Evolutionary conservation across 345 rosid species (phyloP), one percentile per base, ranked within the genome.

Genomic region (Linum trigynum): DNA sequence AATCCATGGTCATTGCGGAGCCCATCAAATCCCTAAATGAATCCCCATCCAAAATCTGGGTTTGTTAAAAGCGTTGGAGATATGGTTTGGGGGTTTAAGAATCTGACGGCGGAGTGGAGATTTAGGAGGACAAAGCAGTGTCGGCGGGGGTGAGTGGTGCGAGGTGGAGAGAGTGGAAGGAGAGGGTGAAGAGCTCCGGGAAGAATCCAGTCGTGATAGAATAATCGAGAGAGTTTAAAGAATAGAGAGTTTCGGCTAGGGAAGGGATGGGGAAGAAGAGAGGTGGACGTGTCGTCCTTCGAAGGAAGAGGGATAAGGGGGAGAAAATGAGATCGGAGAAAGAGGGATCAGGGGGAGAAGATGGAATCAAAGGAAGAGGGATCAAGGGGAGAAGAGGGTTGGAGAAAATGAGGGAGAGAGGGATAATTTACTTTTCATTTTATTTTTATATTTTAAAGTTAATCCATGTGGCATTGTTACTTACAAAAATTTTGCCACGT

Each of bases 371-470:
- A n/a, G 56, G n/a, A n/a, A n/a, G n/a, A n/a, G n/a, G n/a, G n/a
- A 51, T 8, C 12, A n/a, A 51, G 56, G 56, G n/a, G 56, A n/a
- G n/a, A n/a, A n/a, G n/a, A n/a, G 56, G n/a, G n/a, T 9, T 8
- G 56, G 56, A 51, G 56, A 51, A 51, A 51, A 51, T 9, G 56
- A 51, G 56, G 56, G n/a, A n/a, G 56, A 51, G 56, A n/a, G n/a
- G 56, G 56, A 51, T 23, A 23, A 0, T 23, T 23, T 23, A 23
- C 32, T 23, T 23, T 23, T 23, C 32, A 23, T 23, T 23, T 23
- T 23, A 23, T 23, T 23, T 23, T 23, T 23, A 23, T 23, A 23
- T 23, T 23, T 23, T 23, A 23, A 23, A 23, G 32, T 23, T 23
- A 23, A 23, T 23, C 32, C 32, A 23, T 23, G 1, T 23, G 32